Conservation (phyloP, 768 basidiomycete species). For the Galerina sulciceps region DNA sequence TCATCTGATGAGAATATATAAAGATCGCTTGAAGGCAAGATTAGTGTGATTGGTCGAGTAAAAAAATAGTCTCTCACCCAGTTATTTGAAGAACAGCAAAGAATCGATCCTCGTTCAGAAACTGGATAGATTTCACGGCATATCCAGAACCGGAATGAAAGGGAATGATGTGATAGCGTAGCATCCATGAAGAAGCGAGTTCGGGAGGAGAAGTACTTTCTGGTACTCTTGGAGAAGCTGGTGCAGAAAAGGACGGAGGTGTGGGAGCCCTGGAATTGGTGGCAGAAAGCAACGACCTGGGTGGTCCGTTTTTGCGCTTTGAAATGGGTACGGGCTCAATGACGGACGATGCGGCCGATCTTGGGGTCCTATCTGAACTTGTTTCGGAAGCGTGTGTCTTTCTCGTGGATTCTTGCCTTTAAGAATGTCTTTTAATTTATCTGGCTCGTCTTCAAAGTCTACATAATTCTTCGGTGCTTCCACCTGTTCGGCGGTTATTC, state of each 20-base stretch:
- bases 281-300: slow-evolving; percentile 50
- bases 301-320: slow-evolving; percentile 34
- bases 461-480: slow-evolving; percentile 82
- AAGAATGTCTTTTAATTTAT: slow-evolving; percentile 74
- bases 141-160: slow-evolving; percentile 40
- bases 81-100: slow-evolving; percentile 62
- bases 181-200: slow-evolving; percentile 27
- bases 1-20: slow-evolving; percentile 60
- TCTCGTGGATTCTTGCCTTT: slow-evolving; percentile 55
- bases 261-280: slow-evolving; percentile 47
- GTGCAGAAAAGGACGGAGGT: slow-evolving; percentile 42
- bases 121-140: slow-evolving; percentile 49
- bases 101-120: slow-evolving; percentile 45
- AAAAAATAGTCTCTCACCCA: slow-evolving; percentile 47
- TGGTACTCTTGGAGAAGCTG: slow-evolving; percentile 39
- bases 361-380: slow-evolving; percentile 22
- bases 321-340: slow-evolving; percentile 21
- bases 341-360: slow-evolving; percentile 29
- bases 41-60: neutral
- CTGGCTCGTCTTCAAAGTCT: slow-evolving; percentile 82
- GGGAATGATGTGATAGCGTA: slow-evolving; percentile 54
- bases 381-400: slow-evolving; percentile 28
- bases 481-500: slow-evolving; percentile 67
- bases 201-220: slow-evolving; percentile 26
- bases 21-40: slow-evolving; percentile 47